A percentile compares a stretch with the other conserved stretches of the same genome.
Evolutionary conservation across 2,329 filamentous ascomycete species (phyloP).

Genomic region (Scopulariopsis brevicaulis): DNA sequence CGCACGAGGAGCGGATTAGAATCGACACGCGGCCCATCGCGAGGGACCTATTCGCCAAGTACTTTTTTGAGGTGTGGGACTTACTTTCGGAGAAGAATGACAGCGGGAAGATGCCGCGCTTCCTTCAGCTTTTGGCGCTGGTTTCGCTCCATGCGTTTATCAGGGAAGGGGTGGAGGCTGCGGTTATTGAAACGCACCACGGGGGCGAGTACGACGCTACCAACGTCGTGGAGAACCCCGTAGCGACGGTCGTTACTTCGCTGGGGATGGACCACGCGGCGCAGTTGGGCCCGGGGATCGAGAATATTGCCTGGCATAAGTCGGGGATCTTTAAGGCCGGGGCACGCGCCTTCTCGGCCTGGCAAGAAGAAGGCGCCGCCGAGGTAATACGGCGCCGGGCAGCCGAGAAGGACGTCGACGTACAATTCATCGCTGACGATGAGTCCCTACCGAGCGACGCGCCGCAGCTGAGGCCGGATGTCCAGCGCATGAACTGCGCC

Average conservation of each 20-base stretch:
- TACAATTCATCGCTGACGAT: constrained; percentile 15
- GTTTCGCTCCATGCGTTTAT: constrained; percentile 32
- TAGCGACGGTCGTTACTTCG: constrained; percentile 29
- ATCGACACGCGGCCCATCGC: constrained; percentile 25
- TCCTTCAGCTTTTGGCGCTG: constrained; percentile 25
- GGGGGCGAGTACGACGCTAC: constrained; percentile 36
- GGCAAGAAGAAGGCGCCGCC: constrained; percentile 13
- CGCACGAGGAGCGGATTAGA: constrained; percentile 28
- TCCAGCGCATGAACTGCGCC: constrained; percentile 19
- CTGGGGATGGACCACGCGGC: constrained; percentile 35
- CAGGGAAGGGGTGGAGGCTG: constrained; percentile 27
- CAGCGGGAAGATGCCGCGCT: constrained; percentile 13
- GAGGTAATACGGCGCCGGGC: constrained; percentile 22
- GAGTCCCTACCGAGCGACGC: constrained; percentile 7
- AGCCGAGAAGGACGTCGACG: constrained; percentile 16
- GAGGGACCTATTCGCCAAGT: constrained; percentile 24
- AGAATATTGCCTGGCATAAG: constrained; percentile 39
- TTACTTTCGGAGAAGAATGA: constrained; percentile 10
- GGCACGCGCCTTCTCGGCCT: constrained; percentile 23
- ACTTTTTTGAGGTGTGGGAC: constrained; percentile 32
- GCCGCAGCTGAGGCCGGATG: constrained; percentile 11
- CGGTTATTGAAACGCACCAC: constrained; percentile 30
- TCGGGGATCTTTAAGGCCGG: constrained; percentile 34
- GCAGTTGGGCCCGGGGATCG: constrained; percentile 28
- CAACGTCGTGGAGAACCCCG: constrained; percentile 29